Evolutionary conservation across 2,329 filamentous ascomycete species (phyloP).

Genomic region (Leptographium wingfieldii): DNA sequence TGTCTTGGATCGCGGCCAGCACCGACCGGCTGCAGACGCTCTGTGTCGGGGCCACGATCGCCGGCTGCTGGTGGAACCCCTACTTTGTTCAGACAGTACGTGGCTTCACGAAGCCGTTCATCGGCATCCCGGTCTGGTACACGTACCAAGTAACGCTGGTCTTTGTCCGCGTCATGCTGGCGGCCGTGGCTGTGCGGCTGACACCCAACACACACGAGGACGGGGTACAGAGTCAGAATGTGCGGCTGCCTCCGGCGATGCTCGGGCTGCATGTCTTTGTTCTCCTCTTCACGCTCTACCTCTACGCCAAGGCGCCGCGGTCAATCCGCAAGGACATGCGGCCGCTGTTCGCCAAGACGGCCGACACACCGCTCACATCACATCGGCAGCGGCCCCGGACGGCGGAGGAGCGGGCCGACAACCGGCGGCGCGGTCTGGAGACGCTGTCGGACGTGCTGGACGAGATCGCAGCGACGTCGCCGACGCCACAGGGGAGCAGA

Average conservation of each 20-base stretch:
- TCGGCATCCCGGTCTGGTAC: slow-evolving; percentile 53
- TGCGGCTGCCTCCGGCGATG: slow-evolving; percentile 20
- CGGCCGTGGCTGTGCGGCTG: slow-evolving; percentile 25
- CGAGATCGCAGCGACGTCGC: slow-evolving; percentile 23
- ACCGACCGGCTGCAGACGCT: slow-evolving; percentile 12
- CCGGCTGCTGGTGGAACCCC: slow-evolving; percentile 56
- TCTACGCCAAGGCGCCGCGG: slow-evolving; percentile 31
- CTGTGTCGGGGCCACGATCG: slow-evolving; percentile 9
- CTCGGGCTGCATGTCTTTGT: slow-evolving; percentile 43
- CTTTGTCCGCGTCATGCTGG: slow-evolving; percentile 37
- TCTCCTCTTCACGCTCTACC: slow-evolving; percentile 37
- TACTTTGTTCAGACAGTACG: slow-evolving; percentile 45
- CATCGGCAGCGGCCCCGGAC: slow-evolving; percentile 3
- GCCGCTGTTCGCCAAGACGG: slow-evolving; percentile 33
- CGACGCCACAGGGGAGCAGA: neutral
- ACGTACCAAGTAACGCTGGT: slow-evolving; percentile 49
- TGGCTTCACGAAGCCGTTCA: slow-evolving; percentile 47
- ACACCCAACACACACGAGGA: neutral
- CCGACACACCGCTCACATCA: slow-evolving; percentile 12
- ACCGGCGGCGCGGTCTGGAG: slow-evolving; percentile 18
- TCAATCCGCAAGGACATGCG: slow-evolving; percentile 44
- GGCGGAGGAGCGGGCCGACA: slow-evolving; percentile 15
- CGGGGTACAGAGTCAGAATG: neutral
- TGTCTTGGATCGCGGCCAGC: slow-evolving; percentile 12
- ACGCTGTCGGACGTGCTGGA: slow-evolving; percentile 33